phyloP scores from a whole-genome alignment of 495 filamentous ascomycete genomes.

The Annulohypoxylon moriforme region DNA sequence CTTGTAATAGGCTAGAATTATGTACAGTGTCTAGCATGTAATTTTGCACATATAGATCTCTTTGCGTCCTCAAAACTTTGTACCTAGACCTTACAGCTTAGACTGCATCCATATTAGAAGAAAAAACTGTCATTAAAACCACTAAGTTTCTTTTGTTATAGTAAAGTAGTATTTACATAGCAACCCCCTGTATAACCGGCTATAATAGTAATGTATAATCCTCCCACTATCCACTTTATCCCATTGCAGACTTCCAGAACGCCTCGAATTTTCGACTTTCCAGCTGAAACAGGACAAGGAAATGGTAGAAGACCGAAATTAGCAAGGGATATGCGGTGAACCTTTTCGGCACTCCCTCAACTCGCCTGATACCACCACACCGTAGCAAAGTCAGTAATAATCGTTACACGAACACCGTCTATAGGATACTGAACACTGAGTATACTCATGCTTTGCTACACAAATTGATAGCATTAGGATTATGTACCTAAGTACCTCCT shows the following conservation, averaged over 20 bases:
- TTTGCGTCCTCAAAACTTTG: constrained; percentile 3
- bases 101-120: constrained; percentile 1
- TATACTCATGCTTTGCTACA: not conserved
- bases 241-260: not conserved
- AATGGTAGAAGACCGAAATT: not conserved
- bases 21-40: not conserved
- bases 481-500: not conserved
- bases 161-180: constrained; percentile 10
- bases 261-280: not conserved
- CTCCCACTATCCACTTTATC: not conserved
- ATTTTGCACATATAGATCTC: constrained; percentile 4
- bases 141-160: not conserved
- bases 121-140: not conserved
- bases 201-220: not conserved
- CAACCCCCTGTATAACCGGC: not conserved
- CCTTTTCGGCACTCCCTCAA: not conserved
- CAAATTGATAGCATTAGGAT: not conserved
- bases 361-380: not conserved
- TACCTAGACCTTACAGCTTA: constrained; percentile 12
- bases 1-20: not conserved
- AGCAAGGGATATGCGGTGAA: not conserved
- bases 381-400: not conserved
- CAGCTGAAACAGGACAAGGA: not conserved
- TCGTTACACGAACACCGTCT: not conserved
- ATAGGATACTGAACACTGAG: not conserved